These are phyloP conservation scores for Sugiyamaella castrensis DNA, from an alignment of 1,139 yeast species.

Conservation along the genomic window DNA sequence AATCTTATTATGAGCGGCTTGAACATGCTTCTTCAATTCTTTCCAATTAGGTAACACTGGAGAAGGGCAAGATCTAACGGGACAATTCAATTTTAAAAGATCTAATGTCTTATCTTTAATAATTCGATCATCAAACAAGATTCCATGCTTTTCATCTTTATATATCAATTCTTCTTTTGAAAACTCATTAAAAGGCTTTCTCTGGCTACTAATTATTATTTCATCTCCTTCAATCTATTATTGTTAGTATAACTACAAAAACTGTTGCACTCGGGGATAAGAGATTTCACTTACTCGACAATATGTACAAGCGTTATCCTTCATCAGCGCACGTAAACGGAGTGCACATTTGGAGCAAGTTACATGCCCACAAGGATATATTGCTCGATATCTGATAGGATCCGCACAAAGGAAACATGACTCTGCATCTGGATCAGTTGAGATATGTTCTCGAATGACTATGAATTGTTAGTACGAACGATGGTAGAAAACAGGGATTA, in stretches of 20 bases:
- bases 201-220: slow-evolving; percentile 58
- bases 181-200: slow-evolving; percentile 44
- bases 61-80: slow-evolving; percentile 42
- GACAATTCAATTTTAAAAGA: slow-evolving; percentile 59
- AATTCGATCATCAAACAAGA: slow-evolving; percentile 33
- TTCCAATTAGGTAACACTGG: slow-evolving; percentile 48
- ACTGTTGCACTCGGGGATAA: no score
- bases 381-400: slow-evolving; percentile 55
- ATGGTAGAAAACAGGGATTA: no score
- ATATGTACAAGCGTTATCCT: slow-evolving; percentile 70
- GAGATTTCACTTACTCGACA: slow-evolving; percentile 50
- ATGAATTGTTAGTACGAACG: background rate
- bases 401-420: slow-evolving; percentile 86
- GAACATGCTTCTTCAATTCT: slow-evolving; percentile 62
- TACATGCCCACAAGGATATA: slow-evolving; percentile 79
- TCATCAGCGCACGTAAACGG: slow-evolving; percentile 77
- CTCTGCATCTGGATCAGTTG: slow-evolving; percentile 31
- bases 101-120: slow-evolving; percentile 45
- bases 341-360: slow-evolving; percentile 83
- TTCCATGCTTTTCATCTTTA: slow-evolving; percentile 33
- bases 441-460: slow-evolving; percentile 15
- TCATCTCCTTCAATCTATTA: slow-evolving; percentile 46
- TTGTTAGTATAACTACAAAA: no score
- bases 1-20: slow-evolving; percentile 52
- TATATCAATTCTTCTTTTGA: slow-evolving; percentile 34